Percentiles rank a stretch among this genome's conserved stretches.
These are phyloP conservation scores for Iris macrosiphon DNA, from an alignment of 106 monocot genomes.

Conservation along the genomic window DNA sequence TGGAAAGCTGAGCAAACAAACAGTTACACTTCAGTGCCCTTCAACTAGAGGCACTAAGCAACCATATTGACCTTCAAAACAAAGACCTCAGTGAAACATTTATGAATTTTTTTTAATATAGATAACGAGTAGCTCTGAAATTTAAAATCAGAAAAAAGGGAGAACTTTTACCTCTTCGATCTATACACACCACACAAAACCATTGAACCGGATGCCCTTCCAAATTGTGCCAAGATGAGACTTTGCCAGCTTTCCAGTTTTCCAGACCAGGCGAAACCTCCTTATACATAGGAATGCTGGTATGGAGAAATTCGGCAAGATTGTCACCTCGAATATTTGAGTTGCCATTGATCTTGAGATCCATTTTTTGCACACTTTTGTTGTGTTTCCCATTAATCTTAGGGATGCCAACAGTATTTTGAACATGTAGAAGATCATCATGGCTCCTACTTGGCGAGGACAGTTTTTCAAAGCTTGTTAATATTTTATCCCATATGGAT, in stretches of 20 bases:
- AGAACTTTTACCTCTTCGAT: constrained; percentile 68
- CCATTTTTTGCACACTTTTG: constrained; percentile 29
- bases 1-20: too few relatives aligned
- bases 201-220: constrained; percentile 60
- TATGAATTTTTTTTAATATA: too few relatives aligned
- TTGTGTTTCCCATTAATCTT: constrained; percentile 65
- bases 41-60: too few relatives aligned
- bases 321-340: constrained; percentile 19
- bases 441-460: constrained; percentile 18
- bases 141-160: too few relatives aligned
- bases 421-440: constrained; percentile 29
- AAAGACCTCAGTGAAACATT: too few relatives aligned
- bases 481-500: constrained; percentile 45
- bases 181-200: constrained; percentile 73
- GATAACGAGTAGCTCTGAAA: too few relatives aligned
- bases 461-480: constrained; percentile 18
- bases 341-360: constrained; percentile 61
- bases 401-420: constrained; percentile 13
- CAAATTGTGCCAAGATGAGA: constrained; percentile 59
- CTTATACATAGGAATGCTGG: constrained; percentile 32
- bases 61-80: neutral
- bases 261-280: constrained; percentile 62
- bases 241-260: constrained; percentile 62
- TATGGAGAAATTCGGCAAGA: constrained; percentile 27
- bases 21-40: too few relatives aligned